Evolutionary conservation across 176 grass and related monocot species (phyloP).

Genomic region (Triticum monococcum): DNA sequence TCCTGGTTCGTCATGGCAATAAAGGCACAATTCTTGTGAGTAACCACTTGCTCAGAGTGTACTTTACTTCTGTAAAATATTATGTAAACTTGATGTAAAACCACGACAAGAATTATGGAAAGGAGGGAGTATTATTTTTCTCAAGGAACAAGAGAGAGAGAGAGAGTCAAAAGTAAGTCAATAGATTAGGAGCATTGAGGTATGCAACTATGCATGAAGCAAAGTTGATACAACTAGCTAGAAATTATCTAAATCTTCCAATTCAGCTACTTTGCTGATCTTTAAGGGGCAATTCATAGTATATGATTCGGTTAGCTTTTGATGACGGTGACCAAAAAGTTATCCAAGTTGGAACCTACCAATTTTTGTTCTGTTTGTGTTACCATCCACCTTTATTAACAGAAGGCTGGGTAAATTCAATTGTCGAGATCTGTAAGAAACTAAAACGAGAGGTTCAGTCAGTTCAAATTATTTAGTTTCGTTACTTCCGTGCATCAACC

Average conservation of each 20-base stretch:
- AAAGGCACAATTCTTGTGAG: slow-evolving; percentile 49
- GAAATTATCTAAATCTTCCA: neutral
- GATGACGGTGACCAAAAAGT: neutral
- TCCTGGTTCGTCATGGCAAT: slow-evolving; percentile 44
- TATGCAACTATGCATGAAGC: neutral
- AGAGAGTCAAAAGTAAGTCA: neutral
- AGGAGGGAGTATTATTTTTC: neutral
- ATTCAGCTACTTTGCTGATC: slow-evolving; percentile 25
- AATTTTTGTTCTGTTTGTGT: neutral
- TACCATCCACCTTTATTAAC: neutral
- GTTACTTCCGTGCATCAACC: neutral
- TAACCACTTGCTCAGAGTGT: neutral
- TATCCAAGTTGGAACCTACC: neutral
- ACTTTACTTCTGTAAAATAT: neutral
- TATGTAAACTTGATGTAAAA: neutral
- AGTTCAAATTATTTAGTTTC: slow-evolving; percentile 7
- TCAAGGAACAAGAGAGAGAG: neutral
- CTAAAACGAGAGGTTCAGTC: neutral
- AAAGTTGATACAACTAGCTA: neutral
- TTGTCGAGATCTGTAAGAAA: neutral
- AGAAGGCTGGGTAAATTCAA: neutral
- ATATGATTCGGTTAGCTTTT: neutral
- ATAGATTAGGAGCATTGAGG: neutral
- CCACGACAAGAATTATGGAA: no score
- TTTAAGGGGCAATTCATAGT: neutral